Percentiles rank a stretch among this genome's conserved stretches.
These are phyloP conservation scores for Coemansia pectinata DNA, from an alignment of 192 early-diverging fungal species.

Conservation along the genomic window DNA sequence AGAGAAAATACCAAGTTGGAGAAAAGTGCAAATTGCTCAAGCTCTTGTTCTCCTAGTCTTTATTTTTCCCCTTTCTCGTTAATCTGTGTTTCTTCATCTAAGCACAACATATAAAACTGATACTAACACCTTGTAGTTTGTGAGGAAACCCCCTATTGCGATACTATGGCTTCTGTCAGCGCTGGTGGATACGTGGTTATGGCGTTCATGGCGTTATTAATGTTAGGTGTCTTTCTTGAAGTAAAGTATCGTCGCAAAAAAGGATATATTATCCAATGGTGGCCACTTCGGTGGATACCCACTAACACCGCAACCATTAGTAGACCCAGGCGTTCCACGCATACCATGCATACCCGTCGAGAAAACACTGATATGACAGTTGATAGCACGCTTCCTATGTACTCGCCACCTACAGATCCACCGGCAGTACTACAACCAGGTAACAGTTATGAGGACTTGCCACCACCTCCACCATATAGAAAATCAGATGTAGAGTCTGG, in stretches of 20 bases:
- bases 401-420: conserved; percentile 12
- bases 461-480: conserved; percentile 11
- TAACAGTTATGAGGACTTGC: conserved; percentile 1
- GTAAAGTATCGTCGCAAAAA: background rate
- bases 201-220: background rate
- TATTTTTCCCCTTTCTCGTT: background rate
- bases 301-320: background rate
- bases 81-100: background rate
- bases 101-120: background rate
- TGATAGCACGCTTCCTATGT: conserved; percentile 6
- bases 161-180: no score
- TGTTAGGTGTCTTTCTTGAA: background rate
- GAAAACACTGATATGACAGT: background rate
- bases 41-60: background rate
- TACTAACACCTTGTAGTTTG: background rate
- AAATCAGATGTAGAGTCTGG: background rate
- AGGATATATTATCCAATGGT: background rate
- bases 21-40: background rate
- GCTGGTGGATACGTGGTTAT: background rate
- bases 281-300: background rate
- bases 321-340: background rate
- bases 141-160: background rate
- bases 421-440: background rate
- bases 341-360: background rate
- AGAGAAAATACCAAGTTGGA: background rate